Evolutionary conservation across 2,329 filamentous ascomycete genomes (phyloP).

Genomic region (Neocatenulostroma microsporum): DNA sequence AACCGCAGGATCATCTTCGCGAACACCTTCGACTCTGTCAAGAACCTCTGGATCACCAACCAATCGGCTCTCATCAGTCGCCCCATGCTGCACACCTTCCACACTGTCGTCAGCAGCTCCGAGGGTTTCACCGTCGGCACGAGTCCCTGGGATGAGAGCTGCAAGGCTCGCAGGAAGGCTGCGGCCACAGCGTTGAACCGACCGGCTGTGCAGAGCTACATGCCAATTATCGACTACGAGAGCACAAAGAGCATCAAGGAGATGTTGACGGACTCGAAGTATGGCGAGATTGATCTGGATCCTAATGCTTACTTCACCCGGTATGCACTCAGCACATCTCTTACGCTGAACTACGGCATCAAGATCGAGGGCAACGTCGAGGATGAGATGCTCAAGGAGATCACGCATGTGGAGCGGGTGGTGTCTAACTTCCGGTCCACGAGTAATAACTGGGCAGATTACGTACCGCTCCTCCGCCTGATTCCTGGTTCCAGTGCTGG

Average conservation of each 20-base stretch:
- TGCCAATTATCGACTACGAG: constrained; percentile 75
- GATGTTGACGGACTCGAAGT: constrained; percentile 55
- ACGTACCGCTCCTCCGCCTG: constrained; percentile 65
- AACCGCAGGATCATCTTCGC: constrained; percentile 68
- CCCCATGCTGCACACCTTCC: constrained; percentile 72
- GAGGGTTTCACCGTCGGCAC: constrained; percentile 78
- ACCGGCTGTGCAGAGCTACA: constrained; percentile 67
- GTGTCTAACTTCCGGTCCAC: constrained; percentile 71
- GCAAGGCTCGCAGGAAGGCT: constrained; percentile 67
- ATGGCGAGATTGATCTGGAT: constrained; percentile 58
- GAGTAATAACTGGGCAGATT: constrained; percentile 73
- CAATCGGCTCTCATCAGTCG: constrained; percentile 70
- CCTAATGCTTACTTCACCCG: constrained; percentile 66
- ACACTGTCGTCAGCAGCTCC: constrained; percentile 66
- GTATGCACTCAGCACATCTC: constrained; percentile 66
- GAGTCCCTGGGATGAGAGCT: constrained; percentile 74
- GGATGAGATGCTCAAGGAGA: constrained; percentile 61
- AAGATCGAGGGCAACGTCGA: constrained; percentile 65
- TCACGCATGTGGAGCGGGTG: constrained; percentile 65
- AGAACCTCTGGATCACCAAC: constrained; percentile 67
- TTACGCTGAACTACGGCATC: constrained; percentile 73
- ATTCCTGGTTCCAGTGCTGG: constrained; percentile 54
- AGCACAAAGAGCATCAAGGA: constrained; percentile 64
- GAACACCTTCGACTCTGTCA: constrained; percentile 67
- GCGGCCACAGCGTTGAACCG: constrained; percentile 71